Base-by-base conservation (phyloP, 1,139 yeast species). In the Protomyces macrosporus region DNA sequence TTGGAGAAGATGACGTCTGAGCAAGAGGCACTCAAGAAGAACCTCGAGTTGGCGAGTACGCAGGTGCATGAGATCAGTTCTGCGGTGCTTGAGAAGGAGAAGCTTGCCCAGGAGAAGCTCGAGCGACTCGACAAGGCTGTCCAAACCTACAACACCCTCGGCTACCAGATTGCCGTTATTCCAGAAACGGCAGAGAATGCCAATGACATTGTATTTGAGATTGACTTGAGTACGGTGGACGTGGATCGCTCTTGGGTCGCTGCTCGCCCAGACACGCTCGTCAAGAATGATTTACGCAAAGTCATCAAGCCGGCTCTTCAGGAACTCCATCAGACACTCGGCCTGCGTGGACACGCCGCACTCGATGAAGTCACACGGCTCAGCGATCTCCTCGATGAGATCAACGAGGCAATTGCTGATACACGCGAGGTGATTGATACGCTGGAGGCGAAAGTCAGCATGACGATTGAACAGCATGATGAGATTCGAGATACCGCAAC, bases 1-100 rank as follows among this genome's bases (percentile, higher is more conserved):
- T 84, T 88, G 60, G 89, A 87, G 69, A 74, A 79, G 66, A 78
- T 87, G 75, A 84, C 83, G 69, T 75, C 77, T 45, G 90, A 86
- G 69, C 77, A 89, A 63, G 87, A 84, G 60, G 79, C 80, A 63
- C 75, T 87, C 16, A 79, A 84, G 3, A 80, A 80, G 68, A 76
- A 81, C n/a, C 78, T 86, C 52, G 90, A 87, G 66, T 68, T 75
- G 1, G 77, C 81, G 2, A 79, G 78, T 52, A 73, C 75, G 42
- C 79, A 78, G 65, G 73, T 82, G 12, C 82, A 79, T 32, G 77
- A 74, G 57, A 64, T 74, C 39, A 66, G 71, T 50, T 65, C 69
- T 58, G 72, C 76, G 14, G 77, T 82, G 16, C 77, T 78, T 40
- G 79, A 79, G 14, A 81, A 80, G 67, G 83, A 84, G 66, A 70